Base-by-base conservation (phyloP, 2,329 filamentous ascomycete genomes). In the Cadophora malorum region DNA sequence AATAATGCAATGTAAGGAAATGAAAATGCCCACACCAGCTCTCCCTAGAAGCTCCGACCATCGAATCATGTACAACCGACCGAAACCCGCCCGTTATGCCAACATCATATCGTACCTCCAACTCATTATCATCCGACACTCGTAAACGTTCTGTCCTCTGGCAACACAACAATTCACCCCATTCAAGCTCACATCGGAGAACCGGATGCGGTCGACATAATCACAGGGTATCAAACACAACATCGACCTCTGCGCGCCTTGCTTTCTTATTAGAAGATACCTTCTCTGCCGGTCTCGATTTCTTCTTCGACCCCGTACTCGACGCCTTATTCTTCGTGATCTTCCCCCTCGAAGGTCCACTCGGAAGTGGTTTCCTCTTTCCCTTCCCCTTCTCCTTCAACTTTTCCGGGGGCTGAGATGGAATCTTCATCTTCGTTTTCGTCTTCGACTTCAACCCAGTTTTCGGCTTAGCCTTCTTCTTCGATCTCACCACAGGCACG, bases 151-250 rank as follows among this genome's bases (percentile, higher is more conserved):
- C 35, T n/a, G 16, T 4, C 31, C 52, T 8, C 52, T 9, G 6
- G n/a, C 6, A 49, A 55, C 14, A 33, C 52, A 55, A 33, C 25
- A 33, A 16, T 23, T 16, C 8, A 58, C 19, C 31, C 31, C 28
- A 1, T 33, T 28, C 1, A 33, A 10, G 12, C 12, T 33, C 12
- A 23, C 12, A 41, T 8, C 35, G 9, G 19, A 38, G 8, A 45
- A 59, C 16, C 19, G 16, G 50, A 31, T 14, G 9, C 9, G 9
- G 28, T 19, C 41, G 16, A 6, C 5, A 47, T 1, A 3, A 19
- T 63, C 25, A 52, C 33, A 64, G 23, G 10, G 23, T 25, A 9
- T 55, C 49, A 47, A 64, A 56, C 33, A 55, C 33, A 21, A 52
- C 16, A 19, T 56, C 62, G 10, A 52, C 60, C 4, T 35, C 45